A percentile compares a stretch with the other conserved stretches of the same genome.
phyloP scores from a whole-genome alignment of 352 stramenopile genomes.

The Phytophthora pinifolia region DNA sequence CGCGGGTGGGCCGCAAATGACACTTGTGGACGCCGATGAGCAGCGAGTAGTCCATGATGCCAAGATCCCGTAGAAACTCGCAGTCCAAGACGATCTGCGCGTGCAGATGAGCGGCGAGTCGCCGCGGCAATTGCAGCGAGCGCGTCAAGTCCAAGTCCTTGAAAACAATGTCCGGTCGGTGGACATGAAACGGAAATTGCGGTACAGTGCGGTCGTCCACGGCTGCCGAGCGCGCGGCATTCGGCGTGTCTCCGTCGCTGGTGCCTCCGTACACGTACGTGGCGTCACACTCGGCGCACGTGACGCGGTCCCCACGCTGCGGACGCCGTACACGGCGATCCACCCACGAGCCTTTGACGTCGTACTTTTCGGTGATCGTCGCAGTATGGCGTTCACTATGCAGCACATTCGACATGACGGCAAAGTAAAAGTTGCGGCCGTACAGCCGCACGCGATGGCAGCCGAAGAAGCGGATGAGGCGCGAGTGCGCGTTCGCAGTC shows the following conservation, averaged over 20 bases:
- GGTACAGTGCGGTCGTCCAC: conserved; percentile 15
- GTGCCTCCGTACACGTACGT: conserved; percentile 43
- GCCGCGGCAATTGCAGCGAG: conserved; percentile 38
- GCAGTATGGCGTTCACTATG: conserved; percentile 55
- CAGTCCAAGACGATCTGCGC: conserved; percentile 53
- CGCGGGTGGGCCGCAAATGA: conserved; percentile 29
- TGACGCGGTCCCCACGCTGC: conserved; percentile 54
- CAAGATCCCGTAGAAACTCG: conserved; percentile 67
- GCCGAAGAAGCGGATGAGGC: conserved; percentile 86
- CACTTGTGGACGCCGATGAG: conserved; percentile 74
- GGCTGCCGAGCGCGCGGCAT: conserved; percentile 8
- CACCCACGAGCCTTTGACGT: conserved; percentile 78
- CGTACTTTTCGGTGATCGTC: conserved; percentile 72
- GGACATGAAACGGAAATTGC: conserved; percentile 40
- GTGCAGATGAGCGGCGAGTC: conserved; percentile 39
- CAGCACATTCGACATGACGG: conserved; percentile 82
- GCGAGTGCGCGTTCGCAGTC: conserved; percentile 51
- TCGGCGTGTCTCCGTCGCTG: conserved; percentile 30
- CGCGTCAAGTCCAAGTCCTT: conserved; percentile 70
- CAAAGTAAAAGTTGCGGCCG: conserved; percentile 79
- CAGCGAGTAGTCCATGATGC: conserved; percentile 84
- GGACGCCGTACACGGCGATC: conserved; percentile 53
- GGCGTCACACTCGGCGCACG: conserved; percentile 67
- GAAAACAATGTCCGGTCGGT: conserved; percentile 67
- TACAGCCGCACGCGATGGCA: conserved; percentile 83